Base-by-base conservation (phyloP, 208 protist species). In the Vickermania spadyakhi region DNA sequence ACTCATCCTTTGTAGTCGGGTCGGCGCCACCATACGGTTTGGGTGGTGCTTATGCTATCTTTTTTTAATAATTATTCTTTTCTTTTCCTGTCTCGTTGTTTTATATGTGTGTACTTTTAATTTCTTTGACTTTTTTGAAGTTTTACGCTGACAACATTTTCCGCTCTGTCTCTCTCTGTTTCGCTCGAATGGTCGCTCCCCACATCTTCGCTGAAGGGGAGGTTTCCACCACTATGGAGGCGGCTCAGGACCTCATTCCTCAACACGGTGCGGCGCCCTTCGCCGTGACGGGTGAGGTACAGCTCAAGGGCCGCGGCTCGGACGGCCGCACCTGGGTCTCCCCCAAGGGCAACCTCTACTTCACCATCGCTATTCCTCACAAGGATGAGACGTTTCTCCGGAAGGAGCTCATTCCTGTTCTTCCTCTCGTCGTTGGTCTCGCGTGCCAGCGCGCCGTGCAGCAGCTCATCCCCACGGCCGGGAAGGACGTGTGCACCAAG, bases 311-410 rank as follows among this genome's bases (percentile, higher is more conserved):
- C 1, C 68, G 80, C 7, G 86, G 81, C 52, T 88, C 80, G 5
- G 64, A 59, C 11, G 80, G 77, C 25, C 74, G 80, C 31, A 54
- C 60, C 26, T 93, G 86, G 83, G 29, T 52, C 3, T 93, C 86
- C 1, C 86, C 86, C 0, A 63, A 67, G 21, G 86, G 86, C 13
- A 93, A 90, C 64, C 50, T 93, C 57, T 88, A 86, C 73, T 76
- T 86, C 45, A 88, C 82, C 0, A 22, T 90, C n/a, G 72, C 71
- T 62, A 13, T 90, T 1, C 82, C 80, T 0, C 62, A 75, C 28
- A 31, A 21, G 28, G 28, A 66, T 23, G 52, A 58, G 13, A 14
- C 31, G 14, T 68, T 29, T 31, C 2, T 78, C 21, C 61, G 67
- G 31, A 36, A 3, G 56, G 62, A 64, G 2, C 26, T 91, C 28